phyloP scores from a whole-genome alignment of 352 stramenopile species.

The Saprolegnia parasitica region DNA sequence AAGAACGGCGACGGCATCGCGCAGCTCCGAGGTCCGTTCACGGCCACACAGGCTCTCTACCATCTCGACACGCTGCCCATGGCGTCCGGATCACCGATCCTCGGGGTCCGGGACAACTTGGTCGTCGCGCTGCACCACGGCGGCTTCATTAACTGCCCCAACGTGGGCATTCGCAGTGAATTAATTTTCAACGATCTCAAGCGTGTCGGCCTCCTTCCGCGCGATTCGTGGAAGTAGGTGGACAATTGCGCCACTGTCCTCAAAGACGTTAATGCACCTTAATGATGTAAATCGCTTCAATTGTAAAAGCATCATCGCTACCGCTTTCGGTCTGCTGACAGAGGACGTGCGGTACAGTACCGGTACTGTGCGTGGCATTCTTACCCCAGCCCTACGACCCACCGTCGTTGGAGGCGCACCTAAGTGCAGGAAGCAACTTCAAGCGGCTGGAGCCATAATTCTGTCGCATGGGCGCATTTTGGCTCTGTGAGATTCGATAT shows the following conservation, averaged over 20 bases:
- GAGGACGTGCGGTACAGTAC: no score
- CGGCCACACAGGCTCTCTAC: slow-evolving; percentile 40
- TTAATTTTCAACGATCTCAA: slow-evolving; percentile 46
- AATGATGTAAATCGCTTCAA: no score
- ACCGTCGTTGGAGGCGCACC: no score
- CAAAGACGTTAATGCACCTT: no score
- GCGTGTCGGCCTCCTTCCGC: slow-evolving; percentile 31
- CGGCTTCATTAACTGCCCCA: slow-evolving; percentile 42
- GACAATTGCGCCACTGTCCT: background rate
- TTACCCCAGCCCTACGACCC: no score
- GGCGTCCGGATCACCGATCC: slow-evolving; percentile 53
- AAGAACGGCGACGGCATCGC: slow-evolving; percentile 40
- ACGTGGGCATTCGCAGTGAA: slow-evolving; percentile 47
- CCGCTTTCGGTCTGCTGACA: no score
- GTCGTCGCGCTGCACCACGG: slow-evolving; percentile 69
- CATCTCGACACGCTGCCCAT: slow-evolving; percentile 55
- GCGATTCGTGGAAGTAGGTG: background rate
- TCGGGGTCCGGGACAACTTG: slow-evolving; percentile 46
- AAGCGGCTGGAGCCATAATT: no score
- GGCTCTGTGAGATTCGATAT: no score
- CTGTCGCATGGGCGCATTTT: no score
- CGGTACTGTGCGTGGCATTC: no score
- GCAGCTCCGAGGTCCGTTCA: slow-evolving; percentile 33
- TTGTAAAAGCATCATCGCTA: no score
- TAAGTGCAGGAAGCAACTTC: no score